A percentile compares a stretch with the other conserved stretches of the same genome.
phyloP scores from a whole-genome alignment of 371 early-diverging fungal genomes.

The Syncephalastrum racemosum region DNA sequence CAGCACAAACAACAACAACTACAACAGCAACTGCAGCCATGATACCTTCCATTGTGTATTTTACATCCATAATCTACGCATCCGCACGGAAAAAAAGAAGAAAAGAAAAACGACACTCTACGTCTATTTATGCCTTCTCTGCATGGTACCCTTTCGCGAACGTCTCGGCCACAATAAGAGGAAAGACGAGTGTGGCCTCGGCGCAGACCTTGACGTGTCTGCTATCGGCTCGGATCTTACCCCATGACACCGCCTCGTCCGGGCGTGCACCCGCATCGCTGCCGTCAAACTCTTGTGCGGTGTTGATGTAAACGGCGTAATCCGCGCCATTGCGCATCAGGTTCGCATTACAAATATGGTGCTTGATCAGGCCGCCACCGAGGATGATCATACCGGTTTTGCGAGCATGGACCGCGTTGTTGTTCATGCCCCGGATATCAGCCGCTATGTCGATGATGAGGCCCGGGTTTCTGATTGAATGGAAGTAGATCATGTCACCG shows the following conservation, averaged over 20 bases:
- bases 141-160: conserved; percentile 70
- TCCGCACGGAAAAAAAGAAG: no score
- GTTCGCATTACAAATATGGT: conserved; percentile 99
- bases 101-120: no score
- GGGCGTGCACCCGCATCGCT: conserved; percentile 99
- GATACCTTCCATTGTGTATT: no score
- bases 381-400: conserved; percentile 98
- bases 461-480: conserved; percentile 93
- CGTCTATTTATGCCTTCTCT: conserved; percentile 8
- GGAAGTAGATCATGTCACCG: conserved; percentile 99
- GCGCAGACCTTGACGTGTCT: conserved; percentile 91
- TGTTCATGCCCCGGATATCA: conserved; percentile 96
- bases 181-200: conserved; percentile 97
- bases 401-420: conserved; percentile 90
- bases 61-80: no score
- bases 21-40: no score
- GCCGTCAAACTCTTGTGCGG: conserved; percentile 99
- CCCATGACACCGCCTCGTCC: conserved; percentile 99
- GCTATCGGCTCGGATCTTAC: conserved; percentile 93
- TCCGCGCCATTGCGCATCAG: conserved; percentile 99
- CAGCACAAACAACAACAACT: no score
- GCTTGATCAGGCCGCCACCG: conserved; percentile 99
- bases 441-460: conserved; percentile 94
- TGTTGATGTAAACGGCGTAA: conserved; percentile 98
- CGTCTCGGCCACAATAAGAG: conserved; percentile 92